These are phyloP conservation scores for Wakefieldia striispora DNA, from an alignment of 768 basidiomycete genomes.

Conservation along the genomic window DNA sequence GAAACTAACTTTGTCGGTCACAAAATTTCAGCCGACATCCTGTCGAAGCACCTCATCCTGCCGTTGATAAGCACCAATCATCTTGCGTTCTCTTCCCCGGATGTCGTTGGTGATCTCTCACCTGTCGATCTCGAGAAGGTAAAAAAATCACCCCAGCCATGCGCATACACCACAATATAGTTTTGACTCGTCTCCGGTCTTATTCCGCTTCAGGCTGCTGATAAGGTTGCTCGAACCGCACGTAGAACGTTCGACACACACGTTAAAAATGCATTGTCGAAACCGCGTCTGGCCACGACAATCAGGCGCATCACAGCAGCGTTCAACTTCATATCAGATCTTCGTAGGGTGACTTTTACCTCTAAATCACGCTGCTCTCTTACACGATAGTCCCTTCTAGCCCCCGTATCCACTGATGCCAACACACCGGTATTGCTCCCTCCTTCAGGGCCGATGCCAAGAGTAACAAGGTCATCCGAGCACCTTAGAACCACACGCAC, in stretches of 20 bases:
- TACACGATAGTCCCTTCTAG: conserved; percentile 35
- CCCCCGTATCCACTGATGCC: conserved; percentile 46
- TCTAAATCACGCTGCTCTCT: conserved; percentile 3
- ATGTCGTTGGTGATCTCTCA: conserved; percentile 54
- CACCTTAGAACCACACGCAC: conserved; percentile 4
- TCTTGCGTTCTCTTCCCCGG: conserved; percentile 61
- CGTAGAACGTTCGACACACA: conserved; percentile 69
- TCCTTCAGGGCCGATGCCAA: conserved; percentile 13
- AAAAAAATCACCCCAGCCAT: conserved; percentile 1
- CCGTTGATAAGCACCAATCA: conserved; percentile 73
- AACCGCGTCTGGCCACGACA: conserved; percentile 63
- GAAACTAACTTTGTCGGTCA: conserved; percentile 65
- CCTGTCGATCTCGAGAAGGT: conserved; percentile 69
- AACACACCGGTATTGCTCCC: conserved; percentile 44
- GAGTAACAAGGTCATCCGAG: conserved; percentile 10
- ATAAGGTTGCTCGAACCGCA: conserved; percentile 68
- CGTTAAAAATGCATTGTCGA: conserved; percentile 67
- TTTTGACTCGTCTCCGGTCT: conserved; percentile 3
- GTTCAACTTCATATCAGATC: conserved; percentile 62
- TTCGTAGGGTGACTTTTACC: conserved; percentile 50
- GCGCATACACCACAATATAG: not conserved
- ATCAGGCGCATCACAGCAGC: conserved; percentile 70
- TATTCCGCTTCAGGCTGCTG: conserved; percentile 49
- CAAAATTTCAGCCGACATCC: conserved; percentile 63
- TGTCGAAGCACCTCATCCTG: conserved; percentile 76